Evolutionary conservation across 176 grass and related monocot genomes (phyloP), one percentile per base, ranked within the genome.

Genomic region (Carex cristatella): DNA sequence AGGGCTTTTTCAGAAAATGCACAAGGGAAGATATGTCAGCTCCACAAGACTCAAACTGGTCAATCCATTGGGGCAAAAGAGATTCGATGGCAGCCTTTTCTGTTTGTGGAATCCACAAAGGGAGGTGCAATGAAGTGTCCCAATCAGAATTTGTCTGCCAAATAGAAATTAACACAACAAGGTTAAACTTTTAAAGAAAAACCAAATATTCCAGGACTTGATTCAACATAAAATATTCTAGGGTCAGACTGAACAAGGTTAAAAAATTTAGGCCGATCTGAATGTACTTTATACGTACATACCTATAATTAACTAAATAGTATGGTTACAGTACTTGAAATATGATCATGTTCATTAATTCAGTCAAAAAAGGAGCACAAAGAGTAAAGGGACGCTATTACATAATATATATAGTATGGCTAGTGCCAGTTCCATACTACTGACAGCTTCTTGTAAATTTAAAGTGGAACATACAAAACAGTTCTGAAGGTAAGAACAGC

Each of bases 51-150:
- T 98, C 89, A 84, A 98, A 92, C 77, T 60, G 82, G 10, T 74
- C 4, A 3, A 80, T 88, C 93, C 95, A 98, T 59, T 94, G 83
- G n/a, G 92, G 80, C 74, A 98, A 73, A 63, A 6, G 85, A 12
- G 77, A 84, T 40, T 93, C 89, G 89, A 98, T 84, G 60, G 89
- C 91, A 86, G 90, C 83, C 88, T 82, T 98, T 91, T 98, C 93
- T 10, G 86, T 90, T 66, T 85, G 85, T 84, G 89, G 89, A 61
- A 98, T 80, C 92, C 92, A 98, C 16, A 89, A 86, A 40, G 93
- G 95, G 84, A 98, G 91, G 85, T 95, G 93, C 75, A 98, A 60
- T 54, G 95, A 86, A 72, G 58, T 90, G 82, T 95, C 95, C 95
- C 91, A 97, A 61, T 89, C 63, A 51, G 46, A 66, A 30, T 68